These are phyloP conservation scores for Microsporum audouinii DNA, from an alignment of 2,329 filamentous ascomycete genomes.

Conservation along the genomic window DNA sequence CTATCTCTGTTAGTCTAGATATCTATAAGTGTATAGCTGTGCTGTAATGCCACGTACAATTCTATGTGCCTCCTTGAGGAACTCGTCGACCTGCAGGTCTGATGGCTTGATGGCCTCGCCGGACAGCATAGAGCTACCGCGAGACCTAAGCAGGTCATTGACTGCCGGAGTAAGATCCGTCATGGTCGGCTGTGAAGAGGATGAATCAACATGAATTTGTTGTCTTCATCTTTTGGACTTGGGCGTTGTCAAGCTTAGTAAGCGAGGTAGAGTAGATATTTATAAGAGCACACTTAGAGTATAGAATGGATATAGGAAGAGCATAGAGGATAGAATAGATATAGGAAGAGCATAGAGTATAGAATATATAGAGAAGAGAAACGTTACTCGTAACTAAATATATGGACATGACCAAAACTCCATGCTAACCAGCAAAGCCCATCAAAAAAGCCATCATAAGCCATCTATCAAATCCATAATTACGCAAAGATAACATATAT, in stretches of 20 bases:
- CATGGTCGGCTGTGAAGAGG: slow-evolving; percentile 20
- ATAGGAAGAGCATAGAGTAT: background rate
- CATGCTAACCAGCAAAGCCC: background rate
- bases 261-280: background rate
- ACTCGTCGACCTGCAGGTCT: slow-evolving; percentile 55
- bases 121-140: slow-evolving; percentile 28
- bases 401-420: background rate
- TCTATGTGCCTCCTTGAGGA: slow-evolving; percentile 84
- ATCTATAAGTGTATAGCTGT: background rate
- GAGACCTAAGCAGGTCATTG: slow-evolving; percentile 26
- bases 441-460: background rate
- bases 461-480: background rate
- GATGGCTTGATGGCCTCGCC: slow-evolving; percentile 15
- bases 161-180: slow-evolving; percentile 32
- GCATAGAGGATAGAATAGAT: background rate
- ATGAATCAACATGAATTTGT: background rate
- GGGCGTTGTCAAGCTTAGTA: background rate
- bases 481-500: background rate
- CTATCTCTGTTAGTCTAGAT: slow-evolving; percentile 36
- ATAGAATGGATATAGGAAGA: background rate
- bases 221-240: no score
- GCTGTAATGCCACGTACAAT: slow-evolving; percentile 51
- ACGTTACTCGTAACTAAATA: background rate
- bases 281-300: background rate
- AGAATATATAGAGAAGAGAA: background rate